phyloP scores from a whole-genome alignment of 2,329 filamentous ascomycete genomes.

The Alternaria tenuissima region DNA sequence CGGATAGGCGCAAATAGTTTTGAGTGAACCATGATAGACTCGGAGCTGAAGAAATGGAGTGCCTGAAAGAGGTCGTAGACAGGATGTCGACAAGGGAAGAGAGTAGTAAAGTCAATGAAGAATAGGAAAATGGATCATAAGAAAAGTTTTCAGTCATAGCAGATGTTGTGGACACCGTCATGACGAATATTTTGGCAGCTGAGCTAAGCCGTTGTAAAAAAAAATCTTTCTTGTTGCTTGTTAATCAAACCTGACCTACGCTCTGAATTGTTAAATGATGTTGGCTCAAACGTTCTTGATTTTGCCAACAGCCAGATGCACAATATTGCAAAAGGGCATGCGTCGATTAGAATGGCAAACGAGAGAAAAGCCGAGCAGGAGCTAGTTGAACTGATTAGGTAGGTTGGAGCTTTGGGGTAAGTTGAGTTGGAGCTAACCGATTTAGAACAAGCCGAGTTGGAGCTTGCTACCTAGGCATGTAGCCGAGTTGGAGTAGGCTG shows the following conservation, averaged over 20 bases:
- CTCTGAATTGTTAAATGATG: not conserved
- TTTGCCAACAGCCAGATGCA: not conserved
- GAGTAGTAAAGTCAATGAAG: not conserved
- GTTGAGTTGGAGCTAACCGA: not conserved
- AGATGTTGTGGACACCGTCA: not conserved
- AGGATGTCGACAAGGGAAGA: not conserved
- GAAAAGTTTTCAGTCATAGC: not conserved
- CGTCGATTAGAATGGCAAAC: not conserved
- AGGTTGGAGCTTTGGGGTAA: not conserved
- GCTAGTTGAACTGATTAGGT: not conserved
- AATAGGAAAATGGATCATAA: not conserved
- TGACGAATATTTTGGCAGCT: not conserved
- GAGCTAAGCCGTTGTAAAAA: not conserved
- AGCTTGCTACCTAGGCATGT: not conserved
- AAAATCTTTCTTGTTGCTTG: not conserved
- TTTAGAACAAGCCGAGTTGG: not conserved
- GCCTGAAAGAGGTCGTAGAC: not conserved
- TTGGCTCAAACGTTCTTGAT: not conserved
- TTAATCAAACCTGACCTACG: not conserved
- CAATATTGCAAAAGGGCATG: not conserved
- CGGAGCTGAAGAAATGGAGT: not conserved
- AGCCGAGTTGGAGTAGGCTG: not conserved
- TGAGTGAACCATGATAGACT: not conserved
- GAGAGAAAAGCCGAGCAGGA: not conserved
- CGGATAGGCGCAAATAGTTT: not conserved